Conservation (phyloP, 2,329 filamentous ascomycete genomes). For the Dactylellina cionopaga region DNA sequence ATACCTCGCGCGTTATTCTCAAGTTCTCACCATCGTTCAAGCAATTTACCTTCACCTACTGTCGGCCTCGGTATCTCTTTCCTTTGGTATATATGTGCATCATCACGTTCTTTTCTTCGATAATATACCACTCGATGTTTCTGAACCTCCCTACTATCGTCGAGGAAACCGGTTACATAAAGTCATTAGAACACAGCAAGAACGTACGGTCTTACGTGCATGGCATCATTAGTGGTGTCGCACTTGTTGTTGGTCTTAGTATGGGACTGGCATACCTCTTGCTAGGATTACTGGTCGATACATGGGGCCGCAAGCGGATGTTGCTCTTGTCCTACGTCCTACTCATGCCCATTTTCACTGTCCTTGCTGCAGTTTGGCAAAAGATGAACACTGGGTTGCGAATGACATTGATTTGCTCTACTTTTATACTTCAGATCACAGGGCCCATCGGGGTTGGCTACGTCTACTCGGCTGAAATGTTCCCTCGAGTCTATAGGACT, state of each 20-base stretch:
- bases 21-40: slow-evolving; percentile 10
- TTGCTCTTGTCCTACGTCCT: slow-evolving; percentile 4
- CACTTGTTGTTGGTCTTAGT: background rate
- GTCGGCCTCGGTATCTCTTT: slow-evolving; percentile 6
- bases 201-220: background rate
- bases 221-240: background rate
- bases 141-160: slow-evolving; percentile 17
- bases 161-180: background rate
- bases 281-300: slow-evolving; percentile 8
- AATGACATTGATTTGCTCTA: slow-evolving; percentile 7
- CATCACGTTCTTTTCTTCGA: slow-evolving; percentile 13
- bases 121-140: slow-evolving; percentile 19
- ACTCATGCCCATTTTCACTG: background rate
- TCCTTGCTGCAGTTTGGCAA: slow-evolving; percentile 17
- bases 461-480: slow-evolving; percentile 25
- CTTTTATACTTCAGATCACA: background rate
- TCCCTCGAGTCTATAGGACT: slow-evolving; percentile 17
- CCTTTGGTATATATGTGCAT: slow-evolving; percentile 10
- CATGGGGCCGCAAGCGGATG: slow-evolving; percentile 29
- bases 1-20: slow-evolving; percentile 10
- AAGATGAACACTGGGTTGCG: background rate
- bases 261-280: slow-evolving; percentile 11
- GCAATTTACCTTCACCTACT: slow-evolving; percentile 11
- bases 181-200: background rate
- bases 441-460: slow-evolving; percentile 33